These are phyloP conservation scores for Monilinia aucupariae DNA, from an alignment of 2,329 filamentous ascomycete genomes.

Conservation along the genomic window DNA sequence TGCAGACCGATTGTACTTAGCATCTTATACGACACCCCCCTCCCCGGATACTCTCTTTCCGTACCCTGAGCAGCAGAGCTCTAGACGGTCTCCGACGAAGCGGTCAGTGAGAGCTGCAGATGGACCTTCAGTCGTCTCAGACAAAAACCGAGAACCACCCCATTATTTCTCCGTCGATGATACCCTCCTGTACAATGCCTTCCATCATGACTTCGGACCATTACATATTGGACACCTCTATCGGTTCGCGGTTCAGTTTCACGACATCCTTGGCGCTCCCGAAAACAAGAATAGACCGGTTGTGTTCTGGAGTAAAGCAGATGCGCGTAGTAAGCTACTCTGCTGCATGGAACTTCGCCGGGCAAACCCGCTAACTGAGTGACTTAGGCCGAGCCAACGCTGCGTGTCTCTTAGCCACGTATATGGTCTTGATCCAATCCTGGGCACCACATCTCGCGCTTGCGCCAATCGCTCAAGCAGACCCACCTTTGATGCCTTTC, in stretches of 20 bases:
- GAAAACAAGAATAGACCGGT: conserved; percentile 86
- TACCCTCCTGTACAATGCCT: conserved; percentile 90
- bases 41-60: conserved; percentile 80
- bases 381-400: conserved; percentile 79
- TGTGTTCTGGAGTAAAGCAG: conserved; percentile 92
- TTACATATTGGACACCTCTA: conserved; percentile 96
- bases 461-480: conserved; percentile 91
- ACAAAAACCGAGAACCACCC: conserved; percentile 56
- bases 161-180: conserved; percentile 97
- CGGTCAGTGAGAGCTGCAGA: conserved; percentile 61
- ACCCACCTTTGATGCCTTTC: conserved; percentile 98
- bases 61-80: conserved; percentile 54
- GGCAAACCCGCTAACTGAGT: conserved; percentile 28
- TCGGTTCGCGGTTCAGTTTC: conserved; percentile 90
- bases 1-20: conserved; percentile 88
- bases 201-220: conserved; percentile 97
- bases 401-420: conserved; percentile 89
- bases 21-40: conserved; percentile 80
- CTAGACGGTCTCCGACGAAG: conserved; percentile 67
- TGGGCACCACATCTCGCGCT: conserved; percentile 96
- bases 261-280: conserved; percentile 87
- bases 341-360: conserved; percentile 17
- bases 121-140: conserved; percentile 45
- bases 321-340: conserved; percentile 70
- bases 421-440: conserved; percentile 97